Evolutionary conservation across 2,329 filamentous ascomycete genomes (phyloP), one percentile per base, ranked within the genome.

Genomic region (Neofusicoccum laricinum): DNA sequence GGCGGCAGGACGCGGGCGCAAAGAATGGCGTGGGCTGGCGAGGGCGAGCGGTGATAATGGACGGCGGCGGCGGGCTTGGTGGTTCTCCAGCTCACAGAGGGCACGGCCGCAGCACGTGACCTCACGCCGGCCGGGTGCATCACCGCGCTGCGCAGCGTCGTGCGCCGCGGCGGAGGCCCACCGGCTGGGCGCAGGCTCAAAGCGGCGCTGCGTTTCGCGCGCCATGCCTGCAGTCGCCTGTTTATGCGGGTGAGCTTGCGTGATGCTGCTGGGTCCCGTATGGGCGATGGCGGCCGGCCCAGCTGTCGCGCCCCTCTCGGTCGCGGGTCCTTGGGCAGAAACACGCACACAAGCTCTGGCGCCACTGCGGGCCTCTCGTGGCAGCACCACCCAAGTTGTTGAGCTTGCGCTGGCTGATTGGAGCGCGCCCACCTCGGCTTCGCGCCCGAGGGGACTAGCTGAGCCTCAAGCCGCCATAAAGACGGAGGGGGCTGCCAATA

Each of bases 11-110:
- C 45, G 53, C 46, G 25, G 63, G 43, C 46, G 63, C 46, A 64
- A 64, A 64, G 63, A 64, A 64, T 64, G 63, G 55, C 41, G 55
- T 61, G 58, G 45, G 45, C 58, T 41, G 58, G 49, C 32, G 55
- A 50, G 34, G 58, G 49, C 36, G 45, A 50, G 25, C 46, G 34
- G 46, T 61, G 58, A 17, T 57, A 21, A 34, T 50, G 57, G 58
- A 50, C 21, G 58, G 43, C 58, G 34, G 41, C 41, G 41, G 55
- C 55, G 55, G 40, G 40, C 41, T 43, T 59, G 55, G 55, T 46
- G 41, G 55, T 46, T 46, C 55, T 59, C 55, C 55, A 59, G 55
- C 55, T 59, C 30, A 43, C 55, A 43, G 36, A 45, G 55, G 32
- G 55, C 55, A 59, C 40, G 40, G 53, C 32, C 43, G n/a, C 12